Conservation (phyloP, 352 stramenopile genomes). For the Pythium apleroticum region DNA sequence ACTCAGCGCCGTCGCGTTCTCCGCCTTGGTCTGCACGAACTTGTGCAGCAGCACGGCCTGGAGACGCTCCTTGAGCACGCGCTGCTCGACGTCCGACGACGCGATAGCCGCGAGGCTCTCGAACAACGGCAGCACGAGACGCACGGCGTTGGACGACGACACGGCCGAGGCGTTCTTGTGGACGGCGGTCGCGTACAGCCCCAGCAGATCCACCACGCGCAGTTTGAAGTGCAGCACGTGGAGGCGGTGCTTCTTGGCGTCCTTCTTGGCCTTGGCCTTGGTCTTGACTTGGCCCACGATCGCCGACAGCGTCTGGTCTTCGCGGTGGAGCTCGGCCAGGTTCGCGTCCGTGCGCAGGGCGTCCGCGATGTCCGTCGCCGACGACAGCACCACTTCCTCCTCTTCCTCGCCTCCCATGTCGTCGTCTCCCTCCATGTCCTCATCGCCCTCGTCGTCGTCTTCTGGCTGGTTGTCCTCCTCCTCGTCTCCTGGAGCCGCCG, state of each 20-base stretch:
- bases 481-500: constrained; percentile 31
- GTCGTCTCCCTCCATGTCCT: constrained; percentile 38
- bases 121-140: constrained; percentile 66
- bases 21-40: constrained; percentile 52
- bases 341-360: constrained; percentile 64
- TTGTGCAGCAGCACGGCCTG: constrained; percentile 70
- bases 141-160: constrained; percentile 29
- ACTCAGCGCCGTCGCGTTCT: constrained; percentile 33
- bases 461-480: constrained; percentile 42
- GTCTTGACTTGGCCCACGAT: constrained; percentile 80
- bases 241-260: constrained; percentile 61
- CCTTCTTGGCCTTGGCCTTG: constrained; percentile 74
- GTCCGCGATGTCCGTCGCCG: constrained; percentile 57
- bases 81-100: constrained; percentile 59
- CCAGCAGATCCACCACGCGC: constrained; percentile 76
- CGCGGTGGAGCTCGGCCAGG: constrained; percentile 63
- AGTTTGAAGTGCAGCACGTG: constrained; percentile 86
- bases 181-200: constrained; percentile 51
- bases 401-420: constrained; percentile 47
- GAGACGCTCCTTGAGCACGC: constrained; percentile 73
- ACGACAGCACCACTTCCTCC: constrained; percentile 63
- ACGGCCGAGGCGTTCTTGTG: constrained; percentile 5
- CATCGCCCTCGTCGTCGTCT: constrained; percentile 47
- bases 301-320: constrained; percentile 77
- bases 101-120: constrained; percentile 50